Percentiles rank a stretch among this genome's conserved stretches.
phyloP scores from a whole-genome alignment of 192 early-diverging fungal genomes.

The Linnemannia zychae region DNA sequence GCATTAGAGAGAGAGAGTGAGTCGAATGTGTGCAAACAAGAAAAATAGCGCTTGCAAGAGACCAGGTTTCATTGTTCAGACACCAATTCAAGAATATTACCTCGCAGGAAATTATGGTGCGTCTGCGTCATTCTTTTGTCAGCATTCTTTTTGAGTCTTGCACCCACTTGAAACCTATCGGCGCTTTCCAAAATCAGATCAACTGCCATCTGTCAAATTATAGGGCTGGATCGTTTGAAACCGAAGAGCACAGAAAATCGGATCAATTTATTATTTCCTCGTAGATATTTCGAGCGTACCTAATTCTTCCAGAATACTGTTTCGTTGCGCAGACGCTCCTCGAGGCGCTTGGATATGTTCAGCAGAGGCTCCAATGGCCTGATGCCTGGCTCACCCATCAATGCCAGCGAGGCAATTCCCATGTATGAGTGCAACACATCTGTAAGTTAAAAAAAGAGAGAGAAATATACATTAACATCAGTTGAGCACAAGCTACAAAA shows the following conservation, averaged over 20 bases:
- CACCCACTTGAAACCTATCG: no score
- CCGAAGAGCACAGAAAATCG: neutral
- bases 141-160: no score
- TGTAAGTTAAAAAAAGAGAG: constrained; percentile 31
- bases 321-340: constrained; percentile 48
- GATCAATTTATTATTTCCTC: neutral
- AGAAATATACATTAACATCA: neutral
- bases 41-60: no score
- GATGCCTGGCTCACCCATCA: constrained; percentile 68
- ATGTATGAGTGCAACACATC: constrained; percentile 90
- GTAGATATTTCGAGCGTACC: neutral
- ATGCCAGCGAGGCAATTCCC: constrained; percentile 78
- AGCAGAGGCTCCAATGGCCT: constrained; percentile 63
- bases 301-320: constrained; percentile 57
- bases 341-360: constrained; percentile 65
- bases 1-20: neutral
- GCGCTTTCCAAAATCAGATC: no score
- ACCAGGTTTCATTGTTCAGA: no score
- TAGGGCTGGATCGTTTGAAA: no score
- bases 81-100: no score
- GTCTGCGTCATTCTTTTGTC: no score
- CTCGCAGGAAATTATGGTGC: no score
- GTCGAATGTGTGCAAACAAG: neutral
- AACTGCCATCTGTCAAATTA: no score
- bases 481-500: neutral